Conservation (phyloP, 2,329 filamentous ascomycete genomes). For the Neonectria coccinea region DNA sequence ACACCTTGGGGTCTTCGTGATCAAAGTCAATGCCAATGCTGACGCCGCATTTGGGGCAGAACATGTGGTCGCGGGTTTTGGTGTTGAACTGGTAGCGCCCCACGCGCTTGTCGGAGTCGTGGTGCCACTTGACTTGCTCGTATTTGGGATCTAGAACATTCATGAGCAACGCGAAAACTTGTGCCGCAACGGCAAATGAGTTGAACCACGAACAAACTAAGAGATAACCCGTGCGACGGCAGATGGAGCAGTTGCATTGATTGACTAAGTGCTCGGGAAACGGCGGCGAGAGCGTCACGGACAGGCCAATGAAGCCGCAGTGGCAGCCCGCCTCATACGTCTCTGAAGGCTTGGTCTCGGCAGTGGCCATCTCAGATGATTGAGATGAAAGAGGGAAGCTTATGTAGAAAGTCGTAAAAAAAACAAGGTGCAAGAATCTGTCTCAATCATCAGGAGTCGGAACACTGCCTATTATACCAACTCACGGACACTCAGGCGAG, state of each 20-base stretch:
- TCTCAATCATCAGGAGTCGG: neutral
- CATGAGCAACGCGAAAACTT: constrained; percentile 10
- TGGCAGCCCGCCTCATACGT: constrained; percentile 65
- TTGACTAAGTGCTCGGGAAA: constrained; percentile 58
- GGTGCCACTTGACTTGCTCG: constrained; percentile 57
- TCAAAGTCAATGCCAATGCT: constrained; percentile 61
- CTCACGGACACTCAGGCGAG: neutral
- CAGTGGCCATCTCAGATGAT: constrained; percentile 26
- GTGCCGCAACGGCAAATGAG: neutral
- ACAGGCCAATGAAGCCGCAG: constrained; percentile 63
- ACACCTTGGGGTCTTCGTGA: constrained; percentile 45
- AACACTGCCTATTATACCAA: constrained; percentile 6
- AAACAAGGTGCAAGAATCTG: neutral
- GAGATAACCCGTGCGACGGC: constrained; percentile 63
- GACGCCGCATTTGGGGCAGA: constrained; percentile 60
- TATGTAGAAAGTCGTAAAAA: neutral
- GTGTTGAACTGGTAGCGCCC: constrained; percentile 57
- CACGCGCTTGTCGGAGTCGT: constrained; percentile 48
- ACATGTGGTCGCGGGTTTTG: constrained; percentile 61
- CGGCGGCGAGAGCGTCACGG: constrained; percentile 61
- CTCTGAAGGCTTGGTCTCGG: constrained; percentile 41
- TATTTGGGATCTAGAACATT: constrained; percentile 52
- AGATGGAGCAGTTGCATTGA: constrained; percentile 67
- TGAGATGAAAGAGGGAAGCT: neutral
- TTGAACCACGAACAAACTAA: constrained; percentile 54